Percentiles rank a stretch among this genome's conserved stretches.
phyloP scores from a whole-genome alignment of 164 flowering plant species.

The Kalanchoe fedtschenkoi region DNA sequence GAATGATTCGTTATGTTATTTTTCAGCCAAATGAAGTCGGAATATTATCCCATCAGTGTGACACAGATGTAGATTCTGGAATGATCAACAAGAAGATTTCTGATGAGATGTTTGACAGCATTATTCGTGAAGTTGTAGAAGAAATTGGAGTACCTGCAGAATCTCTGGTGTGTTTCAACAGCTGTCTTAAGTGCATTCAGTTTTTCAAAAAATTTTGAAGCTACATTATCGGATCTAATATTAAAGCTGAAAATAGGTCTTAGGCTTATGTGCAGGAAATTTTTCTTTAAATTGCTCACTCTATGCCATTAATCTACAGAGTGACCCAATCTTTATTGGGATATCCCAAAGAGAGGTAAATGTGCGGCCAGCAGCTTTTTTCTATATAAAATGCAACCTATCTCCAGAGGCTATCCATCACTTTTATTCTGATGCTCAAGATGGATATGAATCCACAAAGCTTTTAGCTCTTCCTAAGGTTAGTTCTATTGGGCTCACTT shows the following conservation, averaged over 20 bases:
- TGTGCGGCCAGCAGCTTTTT: constrained; percentile 86
- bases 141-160: constrained; percentile 80
- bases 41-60: constrained; percentile 32
- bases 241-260: background rate
- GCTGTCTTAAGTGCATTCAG: background rate
- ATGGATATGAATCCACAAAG: constrained; percentile 83
- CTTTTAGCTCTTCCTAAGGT: constrained; percentile 64
- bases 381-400: constrained; percentile 72
- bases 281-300: background rate
- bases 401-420: constrained; percentile 54
- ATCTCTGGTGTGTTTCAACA: constrained; percentile 44
- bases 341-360: constrained; percentile 70
- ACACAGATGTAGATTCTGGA: constrained; percentile 17
- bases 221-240: background rate
- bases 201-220: background rate
- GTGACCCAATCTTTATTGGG: constrained; percentile 63
- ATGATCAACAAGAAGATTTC: constrained; percentile 40
- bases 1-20: constrained; percentile 7
- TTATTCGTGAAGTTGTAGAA: constrained; percentile 92
- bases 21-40: constrained; percentile 83
- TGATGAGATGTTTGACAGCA: constrained; percentile 94
- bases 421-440: constrained; percentile 65
- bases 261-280: background rate
- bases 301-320: constrained; percentile 31
- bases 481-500: constrained; percentile 15